Base-by-base conservation (phyloP, 73 alveolate species). In the Paraurostyla sp. region DNA sequence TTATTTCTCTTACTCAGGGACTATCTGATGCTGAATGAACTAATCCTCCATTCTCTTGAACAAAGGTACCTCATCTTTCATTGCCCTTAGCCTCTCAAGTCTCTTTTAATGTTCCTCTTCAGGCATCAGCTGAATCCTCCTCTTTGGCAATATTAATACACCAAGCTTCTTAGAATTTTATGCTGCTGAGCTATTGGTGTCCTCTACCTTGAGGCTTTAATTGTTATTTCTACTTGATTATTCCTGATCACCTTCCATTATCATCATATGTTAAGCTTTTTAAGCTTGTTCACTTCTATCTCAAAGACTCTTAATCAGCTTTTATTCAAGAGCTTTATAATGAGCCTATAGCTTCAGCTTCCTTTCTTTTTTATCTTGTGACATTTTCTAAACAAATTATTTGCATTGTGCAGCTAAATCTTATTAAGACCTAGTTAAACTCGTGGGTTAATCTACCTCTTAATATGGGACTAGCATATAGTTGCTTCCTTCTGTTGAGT, bases 31-130 rank as follows among this genome's bases (percentile, higher is more conserved):
- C 58, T 65, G 60, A 3, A 65, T 9, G 36, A 65, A 65, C 41
- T 65, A 38, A 65, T 65, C 58, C 25, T 65, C 82, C 82, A 65
- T 65, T 38, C 46, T 9, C 23, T 65, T 65, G 41, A 22, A 65
- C 40, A 65, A 40, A 32, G 82, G 82, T 32, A 65, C 82, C 4
- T 56, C 23, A 36, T 29, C 30, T 65, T 65, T 65, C 59, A 65
- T 32, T 16, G 32, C 56, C 41, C 23, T 65, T 36, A 65, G 36
- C 41, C 46, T 65, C 6, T 7, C 1, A 1, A 65, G 25, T 32
- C 82, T 27, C 41, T 35, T 65, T 38, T 40, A 38, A 38, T 65
- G 58, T 40, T 65, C 56, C 1, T 65, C 82, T 22, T 11, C 15
- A 65, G 82, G 82, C 58, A 65, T n/a, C n/a, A n/a, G n/a, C n/a